phyloP scores from a whole-genome alignment of 2,329 filamentous ascomycete genomes.

The Cylindrodendrum hubeiense region DNA sequence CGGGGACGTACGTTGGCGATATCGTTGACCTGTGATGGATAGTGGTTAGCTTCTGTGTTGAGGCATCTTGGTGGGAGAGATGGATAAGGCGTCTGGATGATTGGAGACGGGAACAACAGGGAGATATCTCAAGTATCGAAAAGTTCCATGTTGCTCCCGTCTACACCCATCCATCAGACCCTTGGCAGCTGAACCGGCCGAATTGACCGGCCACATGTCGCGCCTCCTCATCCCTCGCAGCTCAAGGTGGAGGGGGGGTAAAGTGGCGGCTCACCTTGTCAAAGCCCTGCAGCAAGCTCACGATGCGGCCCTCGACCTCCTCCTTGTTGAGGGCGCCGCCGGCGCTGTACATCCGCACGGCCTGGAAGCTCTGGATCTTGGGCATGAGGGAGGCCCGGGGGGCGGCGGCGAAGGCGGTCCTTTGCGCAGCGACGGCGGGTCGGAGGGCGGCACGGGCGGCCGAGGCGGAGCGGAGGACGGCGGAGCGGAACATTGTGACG shows the following conservation, averaged over 20 bases:
- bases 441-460: slow-evolving; percentile 65
- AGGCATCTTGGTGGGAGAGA: not conserved
- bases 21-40: slow-evolving; percentile 73
- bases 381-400: slow-evolving; percentile 69
- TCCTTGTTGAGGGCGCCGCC: slow-evolving; percentile 81
- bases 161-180: not conserved
- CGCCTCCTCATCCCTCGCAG: not conserved
- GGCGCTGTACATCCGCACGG: slow-evolving; percentile 88
- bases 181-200: not conserved
- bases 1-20: slow-evolving; percentile 67
- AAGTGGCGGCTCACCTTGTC: slow-evolving; percentile 75
- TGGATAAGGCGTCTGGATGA: not conserved
- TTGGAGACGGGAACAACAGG: not conserved
- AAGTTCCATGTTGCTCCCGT: not conserved
- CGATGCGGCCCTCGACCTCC: slow-evolving; percentile 92
- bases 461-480: slow-evolving; percentile 83
- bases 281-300: slow-evolving; percentile 93
- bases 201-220: slow-evolving; percentile 20
- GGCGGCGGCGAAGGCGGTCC: slow-evolving; percentile 70
- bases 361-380: slow-evolving; percentile 72
- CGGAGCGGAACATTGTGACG: slow-evolving; percentile 85
- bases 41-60: slow-evolving; percentile 45
- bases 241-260: not conserved
- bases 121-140: not conserved
- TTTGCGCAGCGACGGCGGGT: slow-evolving; percentile 68